Evolutionary conservation across 768 basidiomycete species (phyloP).

Genomic region (Lanmaoa pseudosensibilis): DNA sequence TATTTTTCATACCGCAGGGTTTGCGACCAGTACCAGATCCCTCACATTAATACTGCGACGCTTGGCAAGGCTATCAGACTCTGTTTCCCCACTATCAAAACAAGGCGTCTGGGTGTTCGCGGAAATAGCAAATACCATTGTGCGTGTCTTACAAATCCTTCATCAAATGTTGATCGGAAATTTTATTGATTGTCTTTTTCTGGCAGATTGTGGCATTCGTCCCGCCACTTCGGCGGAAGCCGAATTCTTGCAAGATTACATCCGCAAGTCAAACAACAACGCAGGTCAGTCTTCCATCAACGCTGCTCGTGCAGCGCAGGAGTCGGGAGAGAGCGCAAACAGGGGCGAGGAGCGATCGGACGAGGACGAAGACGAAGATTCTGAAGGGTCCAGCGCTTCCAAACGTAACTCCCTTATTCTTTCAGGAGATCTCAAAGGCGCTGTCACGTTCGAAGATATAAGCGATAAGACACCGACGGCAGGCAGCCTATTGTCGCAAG

Average conservation of each 20-base stretch:
- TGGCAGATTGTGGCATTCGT: slow-evolving; percentile 84
- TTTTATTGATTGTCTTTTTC: slow-evolving; percentile 30
- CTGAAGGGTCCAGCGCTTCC: slow-evolving; percentile 71
- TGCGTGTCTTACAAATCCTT: slow-evolving; percentile 44
- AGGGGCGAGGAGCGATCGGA: slow-evolving; percentile 73
- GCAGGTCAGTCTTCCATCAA: slow-evolving; percentile 75
- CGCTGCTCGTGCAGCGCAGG: slow-evolving; percentile 69
- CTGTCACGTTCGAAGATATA: slow-evolving; percentile 59
- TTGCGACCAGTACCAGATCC: slow-evolving; percentile 90
- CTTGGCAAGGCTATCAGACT: slow-evolving; percentile 92
- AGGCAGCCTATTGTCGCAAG: slow-evolving; percentile 72
- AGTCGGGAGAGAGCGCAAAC: slow-evolving; percentile 59
- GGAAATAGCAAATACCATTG: slow-evolving; percentile 98
- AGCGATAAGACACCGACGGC: slow-evolving; percentile 88
- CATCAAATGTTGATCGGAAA: slow-evolving; percentile 33
- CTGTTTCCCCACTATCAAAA: slow-evolving; percentile 95
- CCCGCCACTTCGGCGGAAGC: slow-evolving; percentile 89
- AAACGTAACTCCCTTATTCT: slow-evolving; percentile 75
- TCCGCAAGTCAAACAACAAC: slow-evolving; percentile 86
- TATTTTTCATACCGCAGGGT: slow-evolving; percentile 91
- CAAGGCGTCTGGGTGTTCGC: slow-evolving; percentile 85
- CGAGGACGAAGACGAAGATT: slow-evolving; percentile 87
- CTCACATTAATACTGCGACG: slow-evolving; percentile 94
- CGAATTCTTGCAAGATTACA: slow-evolving; percentile 90
- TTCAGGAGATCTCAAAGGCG: slow-evolving; percentile 59